Evolutionary conservation across 305 asterid species (phyloP).

Genomic region (Fraxinus paxiana): DNA sequence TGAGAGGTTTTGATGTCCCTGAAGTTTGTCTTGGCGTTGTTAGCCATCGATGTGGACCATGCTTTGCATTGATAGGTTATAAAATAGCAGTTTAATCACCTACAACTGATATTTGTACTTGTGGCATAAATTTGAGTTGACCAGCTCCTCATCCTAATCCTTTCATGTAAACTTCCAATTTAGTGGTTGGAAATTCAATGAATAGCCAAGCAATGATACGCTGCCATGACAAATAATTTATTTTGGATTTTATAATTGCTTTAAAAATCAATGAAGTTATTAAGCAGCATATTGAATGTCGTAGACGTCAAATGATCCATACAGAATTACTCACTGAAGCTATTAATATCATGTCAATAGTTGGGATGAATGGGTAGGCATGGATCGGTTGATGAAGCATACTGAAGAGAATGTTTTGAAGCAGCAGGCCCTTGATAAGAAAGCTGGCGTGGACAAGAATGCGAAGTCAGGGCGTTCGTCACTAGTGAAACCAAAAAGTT

Average conservation of each 20-base stretch:
- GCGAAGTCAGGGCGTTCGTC: conserved; percentile 73
- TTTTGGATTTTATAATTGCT: conserved; percentile 5
- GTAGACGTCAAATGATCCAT: conserved; percentile 13
- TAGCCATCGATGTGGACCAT: background rate
- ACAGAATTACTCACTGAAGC: conserved; percentile 26
- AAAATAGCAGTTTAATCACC: background rate
- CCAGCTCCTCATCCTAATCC: background rate
- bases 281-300: conserved; percentile 12
- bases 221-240: conserved; percentile 14
- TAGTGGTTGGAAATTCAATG: background rate
- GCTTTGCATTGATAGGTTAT: background rate
- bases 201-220: conserved; percentile 8
- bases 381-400: conserved; percentile 76
- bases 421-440: conserved; percentile 78
- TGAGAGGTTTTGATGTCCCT: background rate
- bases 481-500: conserved; percentile 67
- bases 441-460: conserved; percentile 62
- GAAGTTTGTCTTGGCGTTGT: background rate
- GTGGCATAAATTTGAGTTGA: background rate
- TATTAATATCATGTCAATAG: conserved; percentile 46
- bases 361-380: conserved; percentile 98
- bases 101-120: background rate
- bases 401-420: conserved; percentile 71
- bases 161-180: background rate
- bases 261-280: conserved; percentile 2